These are phyloP conservation scores for Rhizophora apiculata DNA, from an alignment of 345 rosid species.

Conservation along the genomic window DNA sequence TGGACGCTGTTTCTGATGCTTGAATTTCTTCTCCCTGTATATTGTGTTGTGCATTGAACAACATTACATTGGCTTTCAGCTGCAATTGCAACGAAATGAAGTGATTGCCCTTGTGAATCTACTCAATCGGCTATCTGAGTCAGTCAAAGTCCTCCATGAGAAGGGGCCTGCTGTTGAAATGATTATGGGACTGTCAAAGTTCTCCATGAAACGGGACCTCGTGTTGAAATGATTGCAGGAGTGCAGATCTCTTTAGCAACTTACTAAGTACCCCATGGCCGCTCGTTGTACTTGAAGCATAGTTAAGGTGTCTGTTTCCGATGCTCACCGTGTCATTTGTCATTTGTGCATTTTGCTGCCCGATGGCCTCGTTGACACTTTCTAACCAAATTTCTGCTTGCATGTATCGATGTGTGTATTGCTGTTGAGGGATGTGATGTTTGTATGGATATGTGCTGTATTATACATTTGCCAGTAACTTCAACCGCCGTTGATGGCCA, in stretches of 20 bases:
- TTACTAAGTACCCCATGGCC: slow-evolving; percentile 31
- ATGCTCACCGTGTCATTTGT: too few relatives aligned
- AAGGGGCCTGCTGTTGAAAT: slow-evolving; percentile 48
- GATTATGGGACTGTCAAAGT: slow-evolving; percentile 36
- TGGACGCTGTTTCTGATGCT: too few relatives aligned
- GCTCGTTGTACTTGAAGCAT: slow-evolving; percentile 19
- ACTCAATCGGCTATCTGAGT: slow-evolving; percentile 66
- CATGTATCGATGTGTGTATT: too few relatives aligned
- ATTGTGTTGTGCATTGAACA: neutral
- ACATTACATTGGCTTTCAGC: slow-evolving; percentile 32
- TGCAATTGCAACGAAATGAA: slow-evolving; percentile 70
- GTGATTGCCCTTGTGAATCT: slow-evolving; percentile 77
- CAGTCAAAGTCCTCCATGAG: slow-evolving; percentile 56
- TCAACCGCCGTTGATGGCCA: too few relatives aligned
- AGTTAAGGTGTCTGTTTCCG: slow-evolving; percentile 10
- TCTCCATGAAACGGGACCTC: slow-evolving; percentile 53
- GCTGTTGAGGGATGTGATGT: too few relatives aligned
- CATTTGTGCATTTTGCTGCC: too few relatives aligned
- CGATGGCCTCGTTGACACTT: too few relatives aligned
- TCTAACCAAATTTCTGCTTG: too few relatives aligned
- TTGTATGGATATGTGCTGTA: too few relatives aligned
- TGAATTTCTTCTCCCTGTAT: too few relatives aligned
- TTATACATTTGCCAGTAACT: too few relatives aligned
- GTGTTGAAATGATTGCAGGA: slow-evolving; percentile 34
- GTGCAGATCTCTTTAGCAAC: slow-evolving; percentile 17